Conservation (phyloP, 1,284 basidiomycete genomes). For the Naganishia liquefaciens region DNA sequence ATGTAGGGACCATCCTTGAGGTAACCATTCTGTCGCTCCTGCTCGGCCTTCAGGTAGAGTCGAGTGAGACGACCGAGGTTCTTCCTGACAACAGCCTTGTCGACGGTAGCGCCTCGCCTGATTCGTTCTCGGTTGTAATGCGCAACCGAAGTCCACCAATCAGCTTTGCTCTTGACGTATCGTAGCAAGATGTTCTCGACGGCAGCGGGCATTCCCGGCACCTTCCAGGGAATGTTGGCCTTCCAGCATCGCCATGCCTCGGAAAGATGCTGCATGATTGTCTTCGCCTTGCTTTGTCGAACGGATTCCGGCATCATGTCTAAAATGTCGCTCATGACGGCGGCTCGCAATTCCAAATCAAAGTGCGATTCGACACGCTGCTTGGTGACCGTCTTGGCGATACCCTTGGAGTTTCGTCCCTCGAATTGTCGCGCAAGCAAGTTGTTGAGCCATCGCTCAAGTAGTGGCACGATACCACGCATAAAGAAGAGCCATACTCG, state of each 20-base stretch:
- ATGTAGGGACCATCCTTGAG: slow-evolving; percentile 97
- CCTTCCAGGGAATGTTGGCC: slow-evolving; percentile 76
- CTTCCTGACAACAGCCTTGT: slow-evolving; percentile 81
- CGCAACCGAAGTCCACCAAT: slow-evolving; percentile 95
- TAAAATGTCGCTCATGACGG: slow-evolving; percentile 99
- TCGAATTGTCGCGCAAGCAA: slow-evolving; percentile 60
- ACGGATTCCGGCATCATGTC: slow-evolving; percentile 98
- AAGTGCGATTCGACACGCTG: slow-evolving; percentile 99
- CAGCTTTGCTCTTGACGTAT: slow-evolving; percentile 99
- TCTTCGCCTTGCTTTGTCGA: slow-evolving; percentile 87
- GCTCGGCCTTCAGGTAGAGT: slow-evolving; percentile 94
- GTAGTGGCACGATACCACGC: slow-evolving; percentile 94
- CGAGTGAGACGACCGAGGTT: slow-evolving; percentile 59
- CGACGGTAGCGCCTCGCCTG: slow-evolving; percentile 93
- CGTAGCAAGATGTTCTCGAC: slow-evolving; percentile 99
- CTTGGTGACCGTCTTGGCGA: slow-evolving; percentile 96
- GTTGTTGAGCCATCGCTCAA: slow-evolving; percentile 98
- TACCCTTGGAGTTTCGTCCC: slow-evolving; percentile 83
- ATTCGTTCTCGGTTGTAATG: slow-evolving; percentile 75
- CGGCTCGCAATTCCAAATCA: slow-evolving; percentile 93
- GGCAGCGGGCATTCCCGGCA: slow-evolving; percentile 66
- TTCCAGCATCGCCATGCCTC: slow-evolving; percentile 99
- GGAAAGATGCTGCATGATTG: slow-evolving; percentile 93
- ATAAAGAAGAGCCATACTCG: slow-evolving; percentile 99
- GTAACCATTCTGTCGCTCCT: slow-evolving; percentile 94